Evolutionary conservation across 305 asterid genomes (phyloP), one percentile per base, ranked within the genome.

Genomic region (Fraxinus paxiana): DNA sequence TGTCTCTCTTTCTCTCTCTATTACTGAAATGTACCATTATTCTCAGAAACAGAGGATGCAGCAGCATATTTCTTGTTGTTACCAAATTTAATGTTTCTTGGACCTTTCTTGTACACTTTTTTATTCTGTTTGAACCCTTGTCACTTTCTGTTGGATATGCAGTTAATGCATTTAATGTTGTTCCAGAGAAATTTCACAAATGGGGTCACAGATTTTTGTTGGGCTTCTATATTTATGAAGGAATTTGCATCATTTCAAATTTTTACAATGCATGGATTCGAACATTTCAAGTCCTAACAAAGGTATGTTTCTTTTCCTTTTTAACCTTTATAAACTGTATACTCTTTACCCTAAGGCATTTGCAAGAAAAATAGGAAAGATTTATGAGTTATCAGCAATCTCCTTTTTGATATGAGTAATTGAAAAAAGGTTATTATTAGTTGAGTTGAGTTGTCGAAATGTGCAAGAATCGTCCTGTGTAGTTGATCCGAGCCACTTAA

Each of bases 151-250:
- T 86, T 85, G 90, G 90, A 86, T 86, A 88, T 84, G 54, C 51
- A 79, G 84, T 82, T 76, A 83, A 88, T 71, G 78, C 93, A 94
- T 89, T 92, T 84, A 92, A 82, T 92, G 96, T 87, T 82, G 84
- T 75, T 76, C 63, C 82, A 73, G 82, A 15, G 75, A 67, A 72
- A 81, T 79, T 69, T 75, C 17, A 46, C 79, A 33, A 31, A 80
- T 86, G 81, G 85, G 85, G 84, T 75, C 83, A 77, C 38, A 41
- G 31, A 37, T 34, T 70, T 74, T 69, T 80, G 77, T 63, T 61
- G 6, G 75, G 63, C 20, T 75, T 83, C 73, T 46, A 56, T 65
- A 82, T 79, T 28, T 78, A 38, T 54, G 34, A 48, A 69, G 54
- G 76, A 83, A 72, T 71, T 65, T 79, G 80, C 75, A 77, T 38